phyloP scores from a whole-genome alignment of 2,329 filamentous ascomycete species.

The Elsinoe perseae region DNA sequence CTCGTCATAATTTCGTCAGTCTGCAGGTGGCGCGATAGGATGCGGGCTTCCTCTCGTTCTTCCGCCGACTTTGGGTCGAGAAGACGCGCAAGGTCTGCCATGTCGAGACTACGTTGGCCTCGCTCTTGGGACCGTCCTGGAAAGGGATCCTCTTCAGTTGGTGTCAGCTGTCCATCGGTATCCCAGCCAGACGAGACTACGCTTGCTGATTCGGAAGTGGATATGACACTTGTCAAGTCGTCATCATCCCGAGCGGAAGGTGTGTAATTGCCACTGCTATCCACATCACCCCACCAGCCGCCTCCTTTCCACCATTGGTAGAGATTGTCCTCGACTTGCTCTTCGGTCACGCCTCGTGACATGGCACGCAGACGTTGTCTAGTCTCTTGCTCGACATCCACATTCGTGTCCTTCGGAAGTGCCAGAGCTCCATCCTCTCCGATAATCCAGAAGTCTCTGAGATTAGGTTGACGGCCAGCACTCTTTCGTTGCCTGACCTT shows the following conservation, averaged over 20 bases:
- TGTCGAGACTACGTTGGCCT: constrained; percentile 56
- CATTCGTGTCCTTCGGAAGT: constrained; percentile 53
- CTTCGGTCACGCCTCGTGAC: constrained; percentile 47
- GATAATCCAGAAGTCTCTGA: constrained; percentile 46
- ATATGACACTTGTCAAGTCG: constrained; percentile 67
- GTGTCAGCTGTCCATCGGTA: constrained; percentile 57
- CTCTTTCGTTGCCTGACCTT: constrained; percentile 18
- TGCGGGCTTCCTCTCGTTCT: constrained; percentile 70
- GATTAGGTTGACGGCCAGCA: constrained; percentile 20
- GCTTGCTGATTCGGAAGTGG: constrained; percentile 44
- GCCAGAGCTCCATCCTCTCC: constrained; percentile 46
- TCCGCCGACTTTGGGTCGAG: constrained; percentile 72
- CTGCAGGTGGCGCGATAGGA: constrained; percentile 71
- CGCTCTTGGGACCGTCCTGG: constrained; percentile 44
- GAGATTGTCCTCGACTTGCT: constrained; percentile 61
- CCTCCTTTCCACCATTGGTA: constrained; percentile 80
- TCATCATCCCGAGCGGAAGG: constrained; percentile 53
- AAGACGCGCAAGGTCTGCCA: constrained; percentile 65
- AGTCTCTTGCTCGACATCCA: constrained; percentile 77
- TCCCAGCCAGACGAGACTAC: constrained; percentile 36
- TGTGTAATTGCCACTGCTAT: constrained; percentile 71
- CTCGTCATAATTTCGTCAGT: constrained; percentile 70
- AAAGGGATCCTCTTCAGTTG: constrained; percentile 59
- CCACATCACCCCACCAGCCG: constrained; percentile 76
- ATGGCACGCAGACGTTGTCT: constrained; percentile 50